phyloP scores from a whole-genome alignment of 371 early-diverging fungal genomes.

The Saksenaea oblongispora region DNA sequence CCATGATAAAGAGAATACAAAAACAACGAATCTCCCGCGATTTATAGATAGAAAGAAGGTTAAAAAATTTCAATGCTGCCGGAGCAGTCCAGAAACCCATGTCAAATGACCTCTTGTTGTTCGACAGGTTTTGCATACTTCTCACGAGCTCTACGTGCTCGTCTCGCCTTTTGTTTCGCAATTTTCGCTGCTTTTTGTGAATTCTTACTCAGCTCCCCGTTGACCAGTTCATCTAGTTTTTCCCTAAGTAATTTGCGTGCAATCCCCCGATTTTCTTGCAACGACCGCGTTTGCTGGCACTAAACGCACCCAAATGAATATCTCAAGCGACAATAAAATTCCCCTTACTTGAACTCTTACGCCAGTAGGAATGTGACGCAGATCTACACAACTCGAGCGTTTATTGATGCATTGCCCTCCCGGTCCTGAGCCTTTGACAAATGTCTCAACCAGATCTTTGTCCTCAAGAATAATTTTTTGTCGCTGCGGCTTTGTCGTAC shows the following conservation, averaged over 20 bases:
- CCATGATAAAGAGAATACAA: not conserved
- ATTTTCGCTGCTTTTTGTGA: slow-evolving; percentile 66
- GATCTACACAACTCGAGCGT: slow-evolving; percentile 79
- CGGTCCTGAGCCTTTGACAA: slow-evolving; percentile 88
- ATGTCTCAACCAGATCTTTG: slow-evolving; percentile 81
- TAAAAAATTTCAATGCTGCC: not conserved
- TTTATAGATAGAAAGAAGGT: not conserved
- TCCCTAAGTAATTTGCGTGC: slow-evolving; percentile 70
- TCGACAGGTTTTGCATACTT: slow-evolving; percentile 32
- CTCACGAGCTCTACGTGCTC: slow-evolving; percentile 51
- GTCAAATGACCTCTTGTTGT: not conserved
- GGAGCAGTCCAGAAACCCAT: slow-evolving; percentile 3
- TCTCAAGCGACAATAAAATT: not conserved
- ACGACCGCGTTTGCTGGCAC: slow-evolving; percentile 82
- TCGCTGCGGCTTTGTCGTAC: slow-evolving; percentile 13
- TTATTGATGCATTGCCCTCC: slow-evolving; percentile 96
- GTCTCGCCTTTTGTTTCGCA: slow-evolving; percentile 58
- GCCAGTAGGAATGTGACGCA: slow-evolving; percentile 85
- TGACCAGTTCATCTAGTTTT: slow-evolving; percentile 70
- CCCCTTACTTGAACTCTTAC: slow-evolving; percentile 64
- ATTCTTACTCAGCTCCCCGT: slow-evolving; percentile 69
- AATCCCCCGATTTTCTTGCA: slow-evolving; percentile 75
- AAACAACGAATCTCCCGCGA: not conserved
- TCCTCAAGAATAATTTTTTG: slow-evolving; percentile 69
- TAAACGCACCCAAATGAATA: slow-evolving; percentile 17